Base-by-base conservation (phyloP, 768 basidiomycete species). In the Leccinum aurantiacum region DNA sequence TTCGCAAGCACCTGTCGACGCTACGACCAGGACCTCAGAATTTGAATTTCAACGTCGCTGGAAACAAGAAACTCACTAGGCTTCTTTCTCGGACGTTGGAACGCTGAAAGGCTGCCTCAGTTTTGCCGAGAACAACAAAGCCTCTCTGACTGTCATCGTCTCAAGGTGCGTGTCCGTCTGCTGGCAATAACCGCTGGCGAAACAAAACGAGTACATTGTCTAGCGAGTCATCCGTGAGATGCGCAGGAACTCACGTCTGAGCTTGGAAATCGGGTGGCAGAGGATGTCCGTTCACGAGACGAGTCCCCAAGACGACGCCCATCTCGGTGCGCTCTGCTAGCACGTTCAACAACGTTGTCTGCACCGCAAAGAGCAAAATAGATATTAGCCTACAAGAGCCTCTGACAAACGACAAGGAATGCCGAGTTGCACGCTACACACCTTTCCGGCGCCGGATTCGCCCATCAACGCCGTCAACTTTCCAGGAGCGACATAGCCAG, bases 141-240 rank as follows among this genome's bases (percentile, higher is more conserved):
- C 90, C 65, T 95, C 92, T 44, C 89, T 80, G 6, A 95, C 91
- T 3, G 91, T 93, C 24, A 85, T 77, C 6, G 86, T 86, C 27
- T 82, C 81, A 17, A 89, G 80, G 73, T 95, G 93, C 0, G 87
- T 89, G 65, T 93, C 91, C 75, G 84, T 84, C 70, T 96, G 94
- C 68, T 95, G 92, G 59, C 88, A 90, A 67, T 93, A 95, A 0
- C 91, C 92, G 52, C 86, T 89, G 29, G 56, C 19, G 6, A 33
- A 51, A 13, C 22, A n/a, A 24, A 19, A 5, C 1, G 52, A 13
- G 29, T 9, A 29, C 17, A 53, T 15, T 10, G 31, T 24, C 14
- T 24, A 11, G 1, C 11, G 31, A n/a, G 3, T 8, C 15, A 24
- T 6, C 7, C 0, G 9, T 9, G 4, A 38, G 7, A 17, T 6